These are phyloP conservation scores for Quercus phellos DNA, from an alignment of 331 rosid genomes.

Conservation along the genomic window DNA sequence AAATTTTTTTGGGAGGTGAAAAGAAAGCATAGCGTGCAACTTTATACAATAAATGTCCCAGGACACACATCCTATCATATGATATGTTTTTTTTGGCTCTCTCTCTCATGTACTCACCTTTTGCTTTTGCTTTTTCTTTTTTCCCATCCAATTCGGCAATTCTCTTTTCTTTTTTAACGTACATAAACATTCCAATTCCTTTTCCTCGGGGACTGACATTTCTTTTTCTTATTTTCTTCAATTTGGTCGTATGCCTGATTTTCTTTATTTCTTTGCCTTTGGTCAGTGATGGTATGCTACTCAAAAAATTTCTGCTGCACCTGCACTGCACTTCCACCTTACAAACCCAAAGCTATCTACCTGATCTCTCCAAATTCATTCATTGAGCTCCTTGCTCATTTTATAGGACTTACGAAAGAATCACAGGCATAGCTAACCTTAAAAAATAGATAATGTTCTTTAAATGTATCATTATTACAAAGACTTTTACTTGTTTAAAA, in stretches of 20 bases:
- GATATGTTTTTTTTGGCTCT: conserved; percentile 5
- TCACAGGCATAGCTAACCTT: too few relatives aligned
- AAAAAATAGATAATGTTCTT: too few relatives aligned
- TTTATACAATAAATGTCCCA: conserved; percentile 31
- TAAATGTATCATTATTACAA: too few relatives aligned
- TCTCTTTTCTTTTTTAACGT: background rate
- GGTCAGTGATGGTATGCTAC: background rate
- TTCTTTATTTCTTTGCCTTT: too few relatives aligned
- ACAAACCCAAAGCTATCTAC: background rate
- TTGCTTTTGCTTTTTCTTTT: background rate
- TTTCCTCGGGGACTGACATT: background rate
- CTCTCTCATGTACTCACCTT: background rate
- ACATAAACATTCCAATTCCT: background rate
- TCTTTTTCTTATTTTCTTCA: conserved; percentile 17
- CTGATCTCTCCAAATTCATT: background rate
- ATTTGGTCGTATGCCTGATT: background rate
- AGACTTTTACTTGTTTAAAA: too few relatives aligned
- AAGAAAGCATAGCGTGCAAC: conserved; percentile 31
- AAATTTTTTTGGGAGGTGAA: conserved; percentile 18
- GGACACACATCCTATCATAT: conserved; percentile 17
- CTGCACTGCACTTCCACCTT: background rate
- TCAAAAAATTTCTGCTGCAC: background rate
- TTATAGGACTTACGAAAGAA: background rate
- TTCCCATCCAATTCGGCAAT: background rate
- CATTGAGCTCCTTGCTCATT: background rate